Base-by-base conservation (phyloP, 257 asterid species). In the Avicennia marina region DNA sequence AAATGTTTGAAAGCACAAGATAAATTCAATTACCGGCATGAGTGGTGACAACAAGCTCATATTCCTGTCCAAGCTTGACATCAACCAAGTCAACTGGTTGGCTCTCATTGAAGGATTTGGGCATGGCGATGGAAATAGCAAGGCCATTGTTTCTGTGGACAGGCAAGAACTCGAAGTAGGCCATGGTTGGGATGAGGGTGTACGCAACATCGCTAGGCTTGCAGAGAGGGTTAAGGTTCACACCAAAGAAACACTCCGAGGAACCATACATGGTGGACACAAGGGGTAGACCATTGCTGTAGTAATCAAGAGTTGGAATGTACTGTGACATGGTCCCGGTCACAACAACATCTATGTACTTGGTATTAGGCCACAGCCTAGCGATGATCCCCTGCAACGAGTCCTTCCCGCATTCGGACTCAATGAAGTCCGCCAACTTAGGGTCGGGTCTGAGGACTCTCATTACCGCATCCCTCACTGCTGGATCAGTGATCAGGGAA, bases 171-270 rank as follows among this genome's bases (percentile, higher is more conserved):
- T 76, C 81, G 25, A 59, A 76, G 17, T 76, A 76, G 44, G 70
- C 71, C 78, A 76, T 72, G 43, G 81, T 67, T 11, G 81, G 81
- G 40, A 76, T 72, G 60, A 76, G 75, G 7, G 81, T 76, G n/a
- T 76, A 76, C 0, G 75, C 59, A 4, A 72, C 78, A 5, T 72
- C 81, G 45, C 67, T 66, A 15, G 78, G 78, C 53, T 72, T 64
- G 12, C 67, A 67, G 25, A 76, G 72, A 12, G 81, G 81, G 51
- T 72, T 68, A 6, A 76, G 73, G 39, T 76, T 76, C 64, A 76
- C 67, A 15, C 81, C 81, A 53, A 64, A 76, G 21, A 58, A 73
- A 26, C 79, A 58, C 56, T 73, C 78, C 5, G 79, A 73, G 13
- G 75, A 73, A 10, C 72, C 75, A 67, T 76, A 76, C 78, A 72